Conservation (phyloP, 306 rosid genomes). For the Rubus parviflorus region DNA sequence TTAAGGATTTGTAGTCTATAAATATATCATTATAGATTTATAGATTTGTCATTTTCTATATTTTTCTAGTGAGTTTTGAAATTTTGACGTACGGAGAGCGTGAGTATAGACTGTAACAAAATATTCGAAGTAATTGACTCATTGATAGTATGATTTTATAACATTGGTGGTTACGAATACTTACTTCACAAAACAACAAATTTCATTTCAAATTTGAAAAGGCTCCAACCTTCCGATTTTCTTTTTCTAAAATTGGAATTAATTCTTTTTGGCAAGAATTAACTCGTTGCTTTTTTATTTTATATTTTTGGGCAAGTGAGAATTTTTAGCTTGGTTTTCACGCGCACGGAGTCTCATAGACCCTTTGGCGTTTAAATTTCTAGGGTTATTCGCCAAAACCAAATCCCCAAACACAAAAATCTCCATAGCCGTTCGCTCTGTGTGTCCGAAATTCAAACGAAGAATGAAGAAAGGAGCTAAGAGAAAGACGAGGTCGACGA, state of each 20-base stretch:
- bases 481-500: constrained; percentile 42
- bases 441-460: neutral
- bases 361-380: neutral
- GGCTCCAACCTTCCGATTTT: neutral
- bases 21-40: fast-evolving
- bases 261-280: neutral
- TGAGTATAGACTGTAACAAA: neutral
- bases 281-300: neutral
- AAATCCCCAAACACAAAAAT: neutral
- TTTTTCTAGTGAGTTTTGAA: neutral
- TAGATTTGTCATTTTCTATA: neutral
- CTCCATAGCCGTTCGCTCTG: neutral
- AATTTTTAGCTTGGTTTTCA: neutral
- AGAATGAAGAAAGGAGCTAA: constrained; percentile 55
- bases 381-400: neutral
- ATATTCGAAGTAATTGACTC: neutral
- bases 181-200: neutral
- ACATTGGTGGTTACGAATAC: neutral
- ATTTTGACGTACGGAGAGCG: too few relatives aligned
- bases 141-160: too few relatives aligned
- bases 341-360: neutral
- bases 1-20: neutral
- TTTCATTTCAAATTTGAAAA: neutral
- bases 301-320: too few relatives aligned
- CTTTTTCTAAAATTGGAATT: neutral